These are phyloP conservation scores for Geotrichum phurueaensis DNA, from an alignment of 1,139 yeast genomes.

Conservation along the genomic window DNA sequence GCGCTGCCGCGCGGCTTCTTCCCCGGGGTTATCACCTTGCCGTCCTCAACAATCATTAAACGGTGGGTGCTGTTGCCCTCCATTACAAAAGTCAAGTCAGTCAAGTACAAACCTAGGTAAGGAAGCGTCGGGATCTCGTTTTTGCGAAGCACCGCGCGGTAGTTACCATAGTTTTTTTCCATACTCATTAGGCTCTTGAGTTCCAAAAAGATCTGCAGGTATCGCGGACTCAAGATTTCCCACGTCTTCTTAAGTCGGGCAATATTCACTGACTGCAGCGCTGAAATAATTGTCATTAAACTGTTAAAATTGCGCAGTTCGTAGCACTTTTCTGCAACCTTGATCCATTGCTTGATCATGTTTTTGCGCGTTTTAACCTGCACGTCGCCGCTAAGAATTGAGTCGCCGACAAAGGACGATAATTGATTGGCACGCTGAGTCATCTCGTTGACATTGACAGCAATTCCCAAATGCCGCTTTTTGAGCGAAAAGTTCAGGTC, in stretches of 20 bases:
- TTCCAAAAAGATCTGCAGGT: slow-evolving; percentile 57
- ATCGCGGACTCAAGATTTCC: slow-evolving; percentile 60
- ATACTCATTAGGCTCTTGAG: slow-evolving; percentile 73
- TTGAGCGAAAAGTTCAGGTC: slow-evolving; percentile 67
- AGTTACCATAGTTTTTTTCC: slow-evolving; percentile 71
- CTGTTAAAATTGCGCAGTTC: slow-evolving; percentile 80
- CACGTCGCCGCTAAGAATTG: slow-evolving; percentile 43
- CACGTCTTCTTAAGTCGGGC: slow-evolving; percentile 64
- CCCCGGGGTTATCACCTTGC: slow-evolving; percentile 8
- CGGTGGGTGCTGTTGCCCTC: slow-evolving; percentile 73
- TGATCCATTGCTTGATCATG: slow-evolving; percentile 73
- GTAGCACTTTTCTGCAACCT: slow-evolving; percentile 73
- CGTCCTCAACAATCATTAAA: slow-evolving; percentile 33
- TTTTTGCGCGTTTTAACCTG: slow-evolving; percentile 49
- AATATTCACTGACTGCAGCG: slow-evolving; percentile 75
- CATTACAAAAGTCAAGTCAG: slow-evolving; percentile 78
- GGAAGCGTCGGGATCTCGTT: slow-evolving; percentile 72
- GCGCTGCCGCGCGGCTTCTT: background rate
- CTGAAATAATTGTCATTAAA: slow-evolving; percentile 78
- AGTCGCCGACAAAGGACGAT: slow-evolving; percentile 77
- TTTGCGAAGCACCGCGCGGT: slow-evolving; percentile 59
- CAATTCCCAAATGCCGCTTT: slow-evolving; percentile 51
- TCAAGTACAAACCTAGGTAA: slow-evolving; percentile 73
- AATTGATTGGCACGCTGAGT: slow-evolving; percentile 71
- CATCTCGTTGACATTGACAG: slow-evolving; percentile 69